Conservation (phyloP, 345 rosid genomes). For the Cochlearia excelsa region DNA sequence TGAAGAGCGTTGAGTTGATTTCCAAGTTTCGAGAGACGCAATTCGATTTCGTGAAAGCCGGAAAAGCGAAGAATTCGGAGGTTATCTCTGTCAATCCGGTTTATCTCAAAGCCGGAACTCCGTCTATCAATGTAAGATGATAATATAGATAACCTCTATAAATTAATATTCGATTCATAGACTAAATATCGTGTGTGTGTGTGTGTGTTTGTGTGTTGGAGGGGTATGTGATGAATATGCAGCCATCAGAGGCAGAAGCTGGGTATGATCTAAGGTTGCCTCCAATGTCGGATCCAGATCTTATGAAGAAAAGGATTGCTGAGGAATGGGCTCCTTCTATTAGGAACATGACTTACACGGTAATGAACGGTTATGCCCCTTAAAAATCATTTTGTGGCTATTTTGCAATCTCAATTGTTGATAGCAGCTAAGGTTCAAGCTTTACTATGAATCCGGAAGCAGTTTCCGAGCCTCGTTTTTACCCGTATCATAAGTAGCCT, state of each 20-base stretch:
- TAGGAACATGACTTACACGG: conserved; percentile 73
- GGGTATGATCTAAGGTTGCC: conserved; percentile 83
- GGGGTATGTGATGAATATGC: conserved; percentile 96
- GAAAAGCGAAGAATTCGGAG: conserved; percentile 57
- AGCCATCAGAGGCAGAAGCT: conserved; percentile 92
- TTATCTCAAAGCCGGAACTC: conserved; percentile 75
- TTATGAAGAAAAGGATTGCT: conserved; percentile 55
- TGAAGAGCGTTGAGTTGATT: conserved; percentile 73
- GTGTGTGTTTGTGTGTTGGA: conserved; percentile 20
- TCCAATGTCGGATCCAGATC: conserved; percentile 66
- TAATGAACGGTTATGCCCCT: conserved; percentile 11
- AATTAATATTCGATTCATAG: not conserved
- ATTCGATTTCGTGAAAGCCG: conserved; percentile 75
- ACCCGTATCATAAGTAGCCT: too few species aligned
- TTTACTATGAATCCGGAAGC: too few species aligned
- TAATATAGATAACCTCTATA: not conserved
- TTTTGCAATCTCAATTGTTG: not conserved
- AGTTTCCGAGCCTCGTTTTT: too few species aligned
- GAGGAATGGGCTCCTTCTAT: conserved; percentile 88
- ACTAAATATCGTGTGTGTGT: not conserved
- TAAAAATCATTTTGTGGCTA: not conserved
- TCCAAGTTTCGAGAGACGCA: conserved; percentile 65
- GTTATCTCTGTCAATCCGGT: conserved; percentile 89
- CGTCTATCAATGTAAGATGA: conserved; percentile 55
- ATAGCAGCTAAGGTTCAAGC: not conserved